Evolutionary conservation across 2,329 filamentous ascomycete genomes (phyloP), one percentile per base, ranked within the genome.

Genomic region (Penicillium olsonii): DNA sequence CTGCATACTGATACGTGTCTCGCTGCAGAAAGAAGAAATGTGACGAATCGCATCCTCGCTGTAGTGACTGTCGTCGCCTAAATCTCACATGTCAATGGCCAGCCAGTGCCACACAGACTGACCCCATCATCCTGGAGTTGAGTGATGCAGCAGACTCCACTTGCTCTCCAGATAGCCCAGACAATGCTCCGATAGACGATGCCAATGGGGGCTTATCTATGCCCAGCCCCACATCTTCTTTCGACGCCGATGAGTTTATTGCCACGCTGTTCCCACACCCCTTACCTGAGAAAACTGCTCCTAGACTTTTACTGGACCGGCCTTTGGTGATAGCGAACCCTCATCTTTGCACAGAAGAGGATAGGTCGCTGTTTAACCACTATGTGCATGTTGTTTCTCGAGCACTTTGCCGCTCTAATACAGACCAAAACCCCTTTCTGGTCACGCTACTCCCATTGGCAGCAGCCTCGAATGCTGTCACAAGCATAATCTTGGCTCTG

Each of bases 301-400:
- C 48, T 17, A 14, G 29, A 8, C 17, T 52, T 4, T 37, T 46
- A 12, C 38, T 57, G 9, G 33, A 46, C 31, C 52, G 53, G 10
- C 56, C 54, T 4, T 37, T 45, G 3, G 15, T 55, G 12, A 55
- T 54, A 11, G 40, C 53, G 7, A 64, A 62, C 18, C 57, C 63
- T 4, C 52, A 57, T 47, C 41, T 66, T 7, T 48, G 50, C 14
- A 57, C 48, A 12, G 57, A 64, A 8, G 62, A 66, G 24, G 64
- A 66, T 34, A 56, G 57, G 8, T 64, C 59, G 1, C 55, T 65
- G 0, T 64, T 64, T 27, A 66, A 66, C 26, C 64, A 66, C 50
- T 66, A 65, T 49, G 45, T 66, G 24, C 56, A 63, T 17, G 54
- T 61, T 12, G 63, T 65, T 5, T 55, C 61, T 1, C 52, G 59